Percentiles rank a stretch among this genome's conserved stretches.
phyloP scores from a whole-genome alignment of 2,329 filamentous ascomycete genomes.

The Epicoccum sorghinum region DNA sequence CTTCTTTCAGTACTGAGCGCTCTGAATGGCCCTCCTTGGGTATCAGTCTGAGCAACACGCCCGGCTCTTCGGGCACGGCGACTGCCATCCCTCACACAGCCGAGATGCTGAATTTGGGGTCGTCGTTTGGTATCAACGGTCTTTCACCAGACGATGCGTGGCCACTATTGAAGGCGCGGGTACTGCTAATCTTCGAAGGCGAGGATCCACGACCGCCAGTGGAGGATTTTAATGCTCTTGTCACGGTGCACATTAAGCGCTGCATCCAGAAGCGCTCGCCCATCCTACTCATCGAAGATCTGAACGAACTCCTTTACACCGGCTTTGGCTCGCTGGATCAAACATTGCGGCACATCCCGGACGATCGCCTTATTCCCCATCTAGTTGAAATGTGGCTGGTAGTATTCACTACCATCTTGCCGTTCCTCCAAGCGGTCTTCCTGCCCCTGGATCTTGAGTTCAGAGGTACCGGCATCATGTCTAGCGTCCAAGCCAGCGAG shows the following conservation, averaged over 20 bases:
- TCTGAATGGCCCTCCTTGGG: slow-evolving; percentile 45
- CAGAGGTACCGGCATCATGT: slow-evolving; percentile 83
- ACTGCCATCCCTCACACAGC: slow-evolving; percentile 41
- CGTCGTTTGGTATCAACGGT: slow-evolving; percentile 55
- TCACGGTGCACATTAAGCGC: slow-evolving; percentile 78
- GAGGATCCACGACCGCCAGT: slow-evolving; percentile 80
- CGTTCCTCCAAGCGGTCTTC: slow-evolving; percentile 95
- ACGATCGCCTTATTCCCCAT: slow-evolving; percentile 87
- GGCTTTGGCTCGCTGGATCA: slow-evolving; percentile 88
- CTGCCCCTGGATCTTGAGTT: slow-evolving; percentile 93
- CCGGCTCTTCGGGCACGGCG: slow-evolving; percentile 29
- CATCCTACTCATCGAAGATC: slow-evolving; percentile 74
- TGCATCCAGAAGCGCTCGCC: slow-evolving; percentile 77
- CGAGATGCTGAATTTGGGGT: slow-evolving; percentile 53
- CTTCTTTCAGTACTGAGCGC: slow-evolving; percentile 48
- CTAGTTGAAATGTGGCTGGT: slow-evolving; percentile 94
- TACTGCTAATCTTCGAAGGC: slow-evolving; percentile 80
- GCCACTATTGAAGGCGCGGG: slow-evolving; percentile 77
- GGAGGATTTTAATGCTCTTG: slow-evolving; percentile 81
- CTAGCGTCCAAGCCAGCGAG: slow-evolving; percentile 77
- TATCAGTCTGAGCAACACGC: slow-evolving; percentile 31
- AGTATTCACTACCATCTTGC: slow-evolving; percentile 87
- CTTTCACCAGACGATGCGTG: slow-evolving; percentile 75
- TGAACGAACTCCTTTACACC: slow-evolving; percentile 75
- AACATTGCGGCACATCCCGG: slow-evolving; percentile 76